Base-by-base conservation (phyloP, 1,284 basidiomycete genomes). In the Moniliella sp. region DNA sequence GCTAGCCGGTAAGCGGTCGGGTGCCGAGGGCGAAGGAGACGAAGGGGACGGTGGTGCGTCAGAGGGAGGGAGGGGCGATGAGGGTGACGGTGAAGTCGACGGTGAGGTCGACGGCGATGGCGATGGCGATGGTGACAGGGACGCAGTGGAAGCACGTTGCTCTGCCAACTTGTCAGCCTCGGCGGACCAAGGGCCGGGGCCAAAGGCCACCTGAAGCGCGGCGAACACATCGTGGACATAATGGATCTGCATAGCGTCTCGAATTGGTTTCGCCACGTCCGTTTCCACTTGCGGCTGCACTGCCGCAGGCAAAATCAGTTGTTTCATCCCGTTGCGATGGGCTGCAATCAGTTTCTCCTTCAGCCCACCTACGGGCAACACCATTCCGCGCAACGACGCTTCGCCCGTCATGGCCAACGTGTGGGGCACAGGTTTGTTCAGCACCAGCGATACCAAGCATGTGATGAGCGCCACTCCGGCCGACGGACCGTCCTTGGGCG, bases 401-500 rank as follows among this genome's bases (percentile, higher is more conserved):
- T 59, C 56, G 12, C 56, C 56, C 9, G 54, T 59, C 56, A 59
- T 59, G 15, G 56, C 56, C 15, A 59, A 37, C 27, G 48, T 52
- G 14, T 52, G 45, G 12, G 45, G 41, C 11, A 59, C 37, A 8
- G 35, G 36, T 21, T 48, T 33, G 31, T 43, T 39, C 19, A 52
- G 49, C 63, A 93, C 78, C 39, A 94, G 66, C 28, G 77, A 81
- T 13, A 93, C 81, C 49, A 93, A 78, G 1, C 84, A 84, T 19
- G 78, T 75, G 31, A 86, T 61, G 29, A 97, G 76, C 0, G 88
- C 88, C 1, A 83, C 91, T n/a, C 88, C 88, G 0, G 88, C 88
- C 45, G 79, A 83, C 0, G 88, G 88, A 0, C 88, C 88, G 53
- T 97, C 88, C 65, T 97, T 99, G 30, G 88, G 88, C 40, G 97